Conservation (phyloP, 2,329 filamentous ascomycete species). For the Penicillium olsonii region DNA sequence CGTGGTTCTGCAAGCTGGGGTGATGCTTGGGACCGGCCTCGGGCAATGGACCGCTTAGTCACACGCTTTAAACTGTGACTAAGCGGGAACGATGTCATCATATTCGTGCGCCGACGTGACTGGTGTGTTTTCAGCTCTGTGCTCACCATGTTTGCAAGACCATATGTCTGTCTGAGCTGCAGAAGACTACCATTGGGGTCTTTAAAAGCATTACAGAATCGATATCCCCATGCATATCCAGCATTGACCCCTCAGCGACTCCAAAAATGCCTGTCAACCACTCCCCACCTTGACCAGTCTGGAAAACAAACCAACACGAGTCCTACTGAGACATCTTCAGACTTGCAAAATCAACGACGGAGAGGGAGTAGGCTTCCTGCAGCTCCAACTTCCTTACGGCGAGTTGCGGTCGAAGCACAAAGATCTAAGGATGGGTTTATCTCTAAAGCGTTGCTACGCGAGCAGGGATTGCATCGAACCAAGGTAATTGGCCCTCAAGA, state of each 20-base stretch:
- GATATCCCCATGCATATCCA: conserved; percentile 36
- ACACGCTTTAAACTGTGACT: too few species aligned
- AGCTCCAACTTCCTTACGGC: conserved; percentile 73
- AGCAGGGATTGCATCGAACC: conserved; percentile 38
- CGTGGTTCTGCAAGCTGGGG: conserved; percentile 21
- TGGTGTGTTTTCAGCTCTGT: background rate
- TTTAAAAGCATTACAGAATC: conserved; percentile 33
- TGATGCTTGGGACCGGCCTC: conserved; percentile 12
- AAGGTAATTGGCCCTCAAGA: conserved; percentile 30
- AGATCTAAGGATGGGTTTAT: conserved; percentile 56
- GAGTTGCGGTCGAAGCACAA: conserved; percentile 85
- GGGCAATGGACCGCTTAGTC: too few species aligned
- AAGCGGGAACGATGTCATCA: conserved; percentile 24
- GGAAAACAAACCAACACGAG: conserved; percentile 27
- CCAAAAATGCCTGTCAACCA: conserved; percentile 68
- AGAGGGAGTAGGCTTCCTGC: conserved; percentile 54
- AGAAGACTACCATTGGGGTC: conserved; percentile 29
- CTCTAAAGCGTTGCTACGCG: conserved; percentile 43
- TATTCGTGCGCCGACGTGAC: too few species aligned
- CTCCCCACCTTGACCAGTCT: conserved; percentile 52
- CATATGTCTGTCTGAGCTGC: conserved; percentile 34
- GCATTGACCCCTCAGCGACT: conserved; percentile 49
- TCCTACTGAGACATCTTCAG: conserved; percentile 14
- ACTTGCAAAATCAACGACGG: conserved; percentile 45
- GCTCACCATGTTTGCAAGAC: conserved; percentile 34